Evolutionary conservation across 2,329 filamentous ascomycete species (phyloP).

Genomic region (Bisporella sp.): DNA sequence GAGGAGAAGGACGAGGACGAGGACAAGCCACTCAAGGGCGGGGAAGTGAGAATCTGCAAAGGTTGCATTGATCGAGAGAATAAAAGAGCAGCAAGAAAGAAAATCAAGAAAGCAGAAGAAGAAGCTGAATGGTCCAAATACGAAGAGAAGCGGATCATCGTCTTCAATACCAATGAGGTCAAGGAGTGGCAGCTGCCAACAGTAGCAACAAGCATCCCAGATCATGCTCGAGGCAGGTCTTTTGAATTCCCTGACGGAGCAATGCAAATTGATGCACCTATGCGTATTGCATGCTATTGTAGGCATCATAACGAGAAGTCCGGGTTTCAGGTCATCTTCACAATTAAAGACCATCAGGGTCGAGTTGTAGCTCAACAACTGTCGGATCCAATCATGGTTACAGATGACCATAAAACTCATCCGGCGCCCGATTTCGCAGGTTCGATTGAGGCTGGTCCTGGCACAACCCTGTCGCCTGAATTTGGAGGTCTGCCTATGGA

Average conservation of each 20-base stretch:
- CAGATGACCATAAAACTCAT: constrained; percentile 94
- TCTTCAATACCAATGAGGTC: constrained; percentile 85
- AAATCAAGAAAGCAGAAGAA: constrained; percentile 87
- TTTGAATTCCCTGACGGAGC: constrained; percentile 45
- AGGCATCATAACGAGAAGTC: constrained; percentile 90
- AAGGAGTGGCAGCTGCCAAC: constrained; percentile 71
- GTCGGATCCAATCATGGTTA: constrained; percentile 89
- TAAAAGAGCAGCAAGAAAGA: constrained; percentile 87
- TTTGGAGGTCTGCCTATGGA: constrained; percentile 33
- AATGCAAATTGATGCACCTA: constrained; percentile 76
- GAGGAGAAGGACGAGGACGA: constrained; percentile 37
- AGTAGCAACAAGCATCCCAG: constrained; percentile 25
- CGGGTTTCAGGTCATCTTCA: constrained; percentile 91
- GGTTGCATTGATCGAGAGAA: constrained; percentile 90
- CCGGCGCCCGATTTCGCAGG: constrained; percentile 28
- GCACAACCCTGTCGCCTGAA: constrained; percentile 32
- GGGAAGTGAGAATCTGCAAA: constrained; percentile 85
- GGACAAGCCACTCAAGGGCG: constrained; percentile 74
- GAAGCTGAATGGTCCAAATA: constrained; percentile 80
- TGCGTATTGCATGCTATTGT: constrained; percentile 97
- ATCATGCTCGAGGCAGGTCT: constrained; percentile 35
- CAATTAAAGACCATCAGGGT: constrained; percentile 74
- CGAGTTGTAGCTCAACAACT: constrained; percentile 77
- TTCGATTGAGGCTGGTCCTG: constrained; percentile 18
- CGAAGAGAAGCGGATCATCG: constrained; percentile 74